Conservation (phyloP, 257 asterid genomes). For the Nicotiana paniculata region DNA sequence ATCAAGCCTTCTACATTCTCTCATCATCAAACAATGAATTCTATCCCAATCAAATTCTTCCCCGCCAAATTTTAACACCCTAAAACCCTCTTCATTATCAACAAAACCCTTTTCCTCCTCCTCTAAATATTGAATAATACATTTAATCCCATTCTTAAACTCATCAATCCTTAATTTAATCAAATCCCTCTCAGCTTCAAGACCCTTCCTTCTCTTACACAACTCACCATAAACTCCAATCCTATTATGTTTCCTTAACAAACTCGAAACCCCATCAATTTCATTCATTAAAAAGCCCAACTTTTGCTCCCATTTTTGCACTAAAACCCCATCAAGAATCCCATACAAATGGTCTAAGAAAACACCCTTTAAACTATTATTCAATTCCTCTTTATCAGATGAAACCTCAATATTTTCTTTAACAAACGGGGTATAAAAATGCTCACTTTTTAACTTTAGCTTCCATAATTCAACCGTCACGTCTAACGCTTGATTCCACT, state of each 20-base stretch:
- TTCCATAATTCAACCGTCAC: constrained; percentile 62
- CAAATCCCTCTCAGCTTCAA: constrained; percentile 45
- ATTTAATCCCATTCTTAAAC: constrained; percentile 45
- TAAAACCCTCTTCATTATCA: neutral
- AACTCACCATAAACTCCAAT: constrained; percentile 14
- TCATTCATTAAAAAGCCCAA: constrained; percentile 24
- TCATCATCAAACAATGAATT: constrained; percentile 49
- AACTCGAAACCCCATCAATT: neutral
- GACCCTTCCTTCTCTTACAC: constrained; percentile 23
- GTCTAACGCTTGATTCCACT: constrained; percentile 66
- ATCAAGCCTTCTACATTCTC: constrained; percentile 78
- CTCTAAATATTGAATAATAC: constrained; percentile 47
- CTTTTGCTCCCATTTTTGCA: constrained; percentile 40
- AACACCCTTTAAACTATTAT: constrained; percentile 30
- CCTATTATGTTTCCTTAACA: constrained; percentile 3
- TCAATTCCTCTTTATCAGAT: constrained; percentile 63
- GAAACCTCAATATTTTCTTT: constrained; percentile 30
- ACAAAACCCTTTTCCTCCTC: constrained; percentile 13
- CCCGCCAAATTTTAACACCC: constrained; percentile 30
- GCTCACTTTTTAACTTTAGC: constrained; percentile 25
- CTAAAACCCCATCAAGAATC: constrained; percentile 36
- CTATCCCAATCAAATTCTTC: constrained; percentile 49
- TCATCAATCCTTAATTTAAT: constrained; percentile 51
- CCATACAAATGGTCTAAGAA: constrained; percentile 41
- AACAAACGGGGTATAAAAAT: constrained; percentile 37